Base-by-base conservation (phyloP, 2,329 filamentous ascomycete species). In the Paecilomyces niveus region DNA sequence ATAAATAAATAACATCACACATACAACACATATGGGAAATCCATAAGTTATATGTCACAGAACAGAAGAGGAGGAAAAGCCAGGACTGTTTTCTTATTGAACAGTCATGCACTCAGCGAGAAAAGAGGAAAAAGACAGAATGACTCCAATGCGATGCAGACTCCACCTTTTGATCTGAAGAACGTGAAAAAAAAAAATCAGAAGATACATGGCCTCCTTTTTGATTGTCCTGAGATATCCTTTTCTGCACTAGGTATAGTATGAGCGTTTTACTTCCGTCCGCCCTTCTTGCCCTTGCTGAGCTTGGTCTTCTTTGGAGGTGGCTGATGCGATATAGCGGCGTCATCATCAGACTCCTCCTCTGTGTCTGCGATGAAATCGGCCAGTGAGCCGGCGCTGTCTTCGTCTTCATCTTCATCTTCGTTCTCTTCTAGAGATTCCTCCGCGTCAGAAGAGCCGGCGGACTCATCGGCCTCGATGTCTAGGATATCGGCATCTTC, bases 371-470 rank as follows among this genome's bases (percentile, higher is more conserved):
- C 74, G 54, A 80, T 73, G 63, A 78, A 76, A 55, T 80, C 78
- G 54, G 74, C 73, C 64, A 70, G 76, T 29, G 70, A 76, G 55
- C 73, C 76, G 10, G 82, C 83, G 60, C 87, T 86, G 6, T 86
- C 85, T 26, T 84, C 80, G 57, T 86, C 81, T 59, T 85, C 85
- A 6, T 87, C 85, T 35, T 84, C 76, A 2, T 83, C 83, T 59
- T 86, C 83, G 18, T 86, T 81, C 60, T 85, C 83, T 22, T 85
- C 82, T 1, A 84, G 81, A 7, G 78, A 81, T 49, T 80, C 76
- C 15, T 80, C 79, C 2, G 73, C 74, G 33, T 72, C 75, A 3
- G 74, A 73, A 6, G 72, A 76, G 32, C 75, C 73, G 51, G 70
- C 74, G 3, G 74, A 76, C 60, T 75, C 73, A 22, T 74, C 74